Evolutionary conservation across 2,329 filamentous ascomycete genomes (phyloP).

Genomic region (Calycina herbarum): DNA sequence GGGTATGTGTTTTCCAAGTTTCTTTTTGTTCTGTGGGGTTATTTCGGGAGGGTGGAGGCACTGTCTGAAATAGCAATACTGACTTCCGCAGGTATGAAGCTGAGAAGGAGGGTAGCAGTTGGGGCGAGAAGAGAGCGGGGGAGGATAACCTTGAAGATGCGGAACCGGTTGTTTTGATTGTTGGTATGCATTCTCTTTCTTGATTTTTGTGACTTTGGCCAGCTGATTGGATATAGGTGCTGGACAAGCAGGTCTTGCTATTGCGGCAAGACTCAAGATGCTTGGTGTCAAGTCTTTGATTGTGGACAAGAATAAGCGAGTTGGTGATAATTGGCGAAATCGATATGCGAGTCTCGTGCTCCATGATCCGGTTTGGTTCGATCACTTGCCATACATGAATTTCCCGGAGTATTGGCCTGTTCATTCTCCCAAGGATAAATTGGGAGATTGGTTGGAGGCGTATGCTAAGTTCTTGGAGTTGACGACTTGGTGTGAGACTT

Average conservation of each 20-base stretch:
- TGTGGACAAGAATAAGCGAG: constrained; percentile 55
- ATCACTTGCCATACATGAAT: constrained; percentile 62
- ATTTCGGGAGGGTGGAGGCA: too few relatives aligned
- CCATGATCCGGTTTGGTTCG: constrained; percentile 62
- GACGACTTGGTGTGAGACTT: constrained; percentile 62
- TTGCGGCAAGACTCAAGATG: constrained; percentile 60
- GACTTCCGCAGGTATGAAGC: constrained; percentile 45
- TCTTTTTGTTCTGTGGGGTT: too few relatives aligned
- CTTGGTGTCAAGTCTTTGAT: constrained; percentile 55
- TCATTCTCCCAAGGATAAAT: constrained; percentile 71
- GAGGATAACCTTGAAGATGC: constrained; percentile 47
- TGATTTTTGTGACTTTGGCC: background rate
- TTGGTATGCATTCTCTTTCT: constrained; percentile 47
- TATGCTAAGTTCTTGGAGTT: constrained; percentile 65
- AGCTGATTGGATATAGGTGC: constrained; percentile 44
- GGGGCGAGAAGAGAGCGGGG: constrained; percentile 40
- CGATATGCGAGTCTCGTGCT: constrained; percentile 66
- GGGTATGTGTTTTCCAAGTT: constrained; percentile 39
- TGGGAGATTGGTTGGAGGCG: constrained; percentile 66
- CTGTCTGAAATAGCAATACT: too few relatives aligned
- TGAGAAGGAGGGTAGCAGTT: constrained; percentile 17
- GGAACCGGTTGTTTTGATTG: constrained; percentile 57
- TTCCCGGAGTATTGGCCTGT: constrained; percentile 67
- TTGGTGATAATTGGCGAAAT: constrained; percentile 66
- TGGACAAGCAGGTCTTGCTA: constrained; percentile 60